phyloP scores from a whole-genome alignment of 352 stramenopile species.

The Phytopythium cucurbitacearum region DNA sequence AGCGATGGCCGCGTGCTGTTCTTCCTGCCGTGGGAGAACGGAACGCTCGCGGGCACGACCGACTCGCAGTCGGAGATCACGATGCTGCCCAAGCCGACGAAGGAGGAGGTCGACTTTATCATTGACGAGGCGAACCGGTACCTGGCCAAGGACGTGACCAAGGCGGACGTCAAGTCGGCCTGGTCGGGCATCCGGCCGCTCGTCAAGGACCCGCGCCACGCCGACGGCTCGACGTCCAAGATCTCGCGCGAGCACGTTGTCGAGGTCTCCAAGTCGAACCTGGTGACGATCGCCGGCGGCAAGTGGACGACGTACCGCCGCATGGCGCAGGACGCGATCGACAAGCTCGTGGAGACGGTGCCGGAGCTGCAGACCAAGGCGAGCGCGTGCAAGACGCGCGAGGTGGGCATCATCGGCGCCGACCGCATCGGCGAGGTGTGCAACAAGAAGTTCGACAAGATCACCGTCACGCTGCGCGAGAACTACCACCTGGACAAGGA shows the following conservation, averaged over 20 bases:
- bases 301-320: conserved; percentile 97
- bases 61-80: conserved; percentile 93
- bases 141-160: conserved; percentile 84
- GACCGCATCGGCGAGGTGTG: conserved; percentile 92
- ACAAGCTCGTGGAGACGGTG: conserved; percentile 83
- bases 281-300: conserved; percentile 94
- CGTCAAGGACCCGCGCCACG: conserved; percentile 87
- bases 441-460: conserved; percentile 96
- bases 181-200: conserved; percentile 96
- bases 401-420: conserved; percentile 84
- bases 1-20: conserved; percentile 92
- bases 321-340: conserved; percentile 95
- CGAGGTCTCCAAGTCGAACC: conserved; percentile 84
- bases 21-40: conserved; percentile 96
- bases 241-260: conserved; percentile 95
- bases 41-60: conserved; percentile 91
- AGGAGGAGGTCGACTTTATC: conserved; percentile 93
- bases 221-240: conserved; percentile 75
- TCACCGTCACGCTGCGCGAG: conserved; percentile 91
- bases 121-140: conserved; percentile 92
- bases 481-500: conserved; percentile 93
- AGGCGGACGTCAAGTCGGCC: conserved; percentile 91
- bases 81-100: conserved; percentile 91
- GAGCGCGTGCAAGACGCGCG: conserved; percentile 64
- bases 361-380: conserved; percentile 75